Evolutionary conservation across 2,329 filamentous ascomycete species (phyloP), one percentile per base, ranked within the genome.

Genomic region (Trichophaea hybrida): DNA sequence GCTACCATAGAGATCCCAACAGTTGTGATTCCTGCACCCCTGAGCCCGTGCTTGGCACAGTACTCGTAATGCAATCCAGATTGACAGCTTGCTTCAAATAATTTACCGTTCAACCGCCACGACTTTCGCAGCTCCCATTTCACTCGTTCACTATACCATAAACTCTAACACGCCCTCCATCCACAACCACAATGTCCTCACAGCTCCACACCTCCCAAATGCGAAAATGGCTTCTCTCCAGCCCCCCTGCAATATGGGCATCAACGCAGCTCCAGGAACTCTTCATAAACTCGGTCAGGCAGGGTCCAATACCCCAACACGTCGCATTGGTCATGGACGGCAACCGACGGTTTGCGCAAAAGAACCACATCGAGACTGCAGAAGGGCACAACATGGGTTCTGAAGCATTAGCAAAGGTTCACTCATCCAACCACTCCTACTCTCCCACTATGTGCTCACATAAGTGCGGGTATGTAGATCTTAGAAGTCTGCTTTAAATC

Each of bases 301-400:
- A 96, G 73, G 93, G 93, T 0, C 88, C 89, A 1, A 85, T 98
- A 58, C 93, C 93, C 7, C 84, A 88, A 69, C 93, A 98, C 80
- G 82, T 98, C 62, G 93, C 93, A n/a, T 98, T 98, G 70, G 91
- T 96, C 68, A 98, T 98, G 93, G 93, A 98, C 72, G 93, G 93
- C 59, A 98, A 98, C 74, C 78, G 93, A 69, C 85, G 93, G 50
- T 98, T 94, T 75, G 93, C 93, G 12, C 80, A 87, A 63, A 86
- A 79, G 64, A 88, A 93, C 74, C 83, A 91, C 65, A 95, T 98
- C 71, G 93, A 98, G 75, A 95, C 90, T 0, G 84, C 97, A 37
- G 91, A 98, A 73, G 93, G 93, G 31, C 93, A 98, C 72, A 90
- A 95, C 71, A 76, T 94, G 68, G 93, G 93, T 1, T 98, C 97